phyloP scores from a whole-genome alignment of 257 asterid species.

The Mitragyna speciosa region DNA sequence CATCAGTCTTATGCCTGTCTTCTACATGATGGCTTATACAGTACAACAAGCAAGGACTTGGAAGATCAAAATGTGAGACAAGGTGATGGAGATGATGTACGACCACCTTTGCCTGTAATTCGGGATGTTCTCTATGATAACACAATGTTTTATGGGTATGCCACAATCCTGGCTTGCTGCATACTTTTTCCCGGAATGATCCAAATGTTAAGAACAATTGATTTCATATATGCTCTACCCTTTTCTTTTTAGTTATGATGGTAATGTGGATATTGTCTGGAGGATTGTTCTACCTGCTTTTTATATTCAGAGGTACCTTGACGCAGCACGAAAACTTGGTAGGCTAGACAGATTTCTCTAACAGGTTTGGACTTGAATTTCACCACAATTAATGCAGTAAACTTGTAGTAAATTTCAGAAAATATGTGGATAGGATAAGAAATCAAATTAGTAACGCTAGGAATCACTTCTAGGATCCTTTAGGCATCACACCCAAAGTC shows the following conservation, averaged over 20 bases:
- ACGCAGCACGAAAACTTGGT: no score
- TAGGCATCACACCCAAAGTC: no score
- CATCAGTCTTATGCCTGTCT: not conserved
- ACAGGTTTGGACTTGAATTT: no score
- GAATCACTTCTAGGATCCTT: no score
- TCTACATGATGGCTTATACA: constrained; percentile 23
- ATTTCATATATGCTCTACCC: not conserved
- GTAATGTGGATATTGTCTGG: not conserved
- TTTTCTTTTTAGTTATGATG: not conserved
- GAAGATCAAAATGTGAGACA: constrained; percentile 41
- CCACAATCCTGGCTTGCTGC: constrained; percentile 20
- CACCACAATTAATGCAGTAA: no score
- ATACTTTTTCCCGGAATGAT: not conserved
- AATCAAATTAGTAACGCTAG: no score
- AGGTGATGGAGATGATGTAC: constrained; percentile 60
- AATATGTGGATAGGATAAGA: no score
- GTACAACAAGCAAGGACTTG: constrained; percentile 45
- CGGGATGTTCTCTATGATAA: constrained; percentile 87
- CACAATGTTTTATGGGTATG: constrained; percentile 65
- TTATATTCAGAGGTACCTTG: not conserved
- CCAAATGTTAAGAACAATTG: not conserved
- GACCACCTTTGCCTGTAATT: constrained; percentile 93
- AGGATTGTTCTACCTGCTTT: not conserved
- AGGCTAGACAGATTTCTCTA: no score
- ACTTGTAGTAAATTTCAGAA: no score